Base-by-base conservation (phyloP, 169 alveolate species). In the Theileria sp. region DNA sequence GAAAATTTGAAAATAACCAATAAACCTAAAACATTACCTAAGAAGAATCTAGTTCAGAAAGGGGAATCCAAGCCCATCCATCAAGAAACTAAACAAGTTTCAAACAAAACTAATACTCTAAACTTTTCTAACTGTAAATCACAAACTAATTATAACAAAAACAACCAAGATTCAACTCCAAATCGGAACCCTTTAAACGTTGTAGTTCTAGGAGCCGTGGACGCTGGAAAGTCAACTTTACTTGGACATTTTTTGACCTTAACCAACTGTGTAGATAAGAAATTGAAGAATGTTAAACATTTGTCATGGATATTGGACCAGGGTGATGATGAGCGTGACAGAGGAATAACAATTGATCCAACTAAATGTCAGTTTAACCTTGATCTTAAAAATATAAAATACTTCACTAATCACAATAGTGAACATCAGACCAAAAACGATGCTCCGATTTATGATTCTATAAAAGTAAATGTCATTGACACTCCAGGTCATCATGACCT, bases 401-500 rank as follows among this genome's bases (percentile, higher is more conserved):
- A 76, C 61, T 49, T 50, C 67, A 26, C 44, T 68, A 64, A 75
- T 65, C 73, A 66, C 34, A 62, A 58, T 61, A 54, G 62, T 25
- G 32, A 58, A 19, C 36, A 25, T 9, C 26, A 21, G 13, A 32
- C 26, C 17, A 34, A 67, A 9, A 79, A 65, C 23, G 64, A 38
- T 12, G 58, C 72, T 9, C 54, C 54, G 8, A n/a, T 58, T 0
- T 67, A 70, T 49, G 80, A 70, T 36, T 50, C 70, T 65, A 76
- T 87, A 26, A 89, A 89, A 70, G 38, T 89, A n/a, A 87, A 89
- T 44, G 79, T 89, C 58, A 86, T 89, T 50, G 94, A 89, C 69
- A 89, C 94, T 6, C 94, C 94, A 12, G 94, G 94, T 3, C 94
- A 89, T 23, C 87, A 81, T 23, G 94, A 89, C 67, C 81, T 89